A percentile compares a stretch with the other conserved stretches of the same genome.
Evolutionary conservation across 2,329 filamentous ascomycete species (phyloP).

Genomic region (Colletotrichum limetticola): DNA sequence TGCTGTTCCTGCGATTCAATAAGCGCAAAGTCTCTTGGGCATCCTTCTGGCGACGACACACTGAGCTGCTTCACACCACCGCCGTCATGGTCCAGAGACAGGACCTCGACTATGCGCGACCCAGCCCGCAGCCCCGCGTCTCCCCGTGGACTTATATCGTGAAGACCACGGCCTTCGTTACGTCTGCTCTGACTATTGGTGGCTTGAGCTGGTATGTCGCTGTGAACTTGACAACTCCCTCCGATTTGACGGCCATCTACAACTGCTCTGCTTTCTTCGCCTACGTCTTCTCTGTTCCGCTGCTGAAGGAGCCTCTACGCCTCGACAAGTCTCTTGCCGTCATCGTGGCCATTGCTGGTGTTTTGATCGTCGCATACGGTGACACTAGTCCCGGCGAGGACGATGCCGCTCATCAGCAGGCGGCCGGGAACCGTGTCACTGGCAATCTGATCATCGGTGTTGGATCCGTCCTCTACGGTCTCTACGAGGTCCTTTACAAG

Average conservation of each 20-base stretch:
- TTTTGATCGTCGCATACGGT: slow-evolving; percentile 95
- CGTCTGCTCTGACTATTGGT: slow-evolving; percentile 86
- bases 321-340: slow-evolving; percentile 90
- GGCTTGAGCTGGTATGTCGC: slow-evolving; percentile 96
- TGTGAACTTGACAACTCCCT: slow-evolving; percentile 91
- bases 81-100: slow-evolving; percentile 87
- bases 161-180: slow-evolving; percentile 83
- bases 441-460: slow-evolving; percentile 94
- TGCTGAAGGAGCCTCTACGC: slow-evolving; percentile 86
- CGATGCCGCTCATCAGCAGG: slow-evolving; percentile 55
- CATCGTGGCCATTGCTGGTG: slow-evolving; percentile 85
- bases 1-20: slow-evolving; percentile 82
- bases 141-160: slow-evolving; percentile 75
- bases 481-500: slow-evolving; percentile 99
- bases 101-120: slow-evolving; percentile 72
- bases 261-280: slow-evolving; percentile 99
- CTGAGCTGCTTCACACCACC: slow-evolving; percentile 62
- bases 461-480: slow-evolving; percentile 91
- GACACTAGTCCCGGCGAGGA: slow-evolving; percentile 66
- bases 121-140: slow-evolving; percentile 46
- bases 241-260: slow-evolving; percentile 97
- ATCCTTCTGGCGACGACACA: slow-evolving; percentile 81
- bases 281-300: slow-evolving; percentile 93
- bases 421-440: slow-evolving; percentile 74
- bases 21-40: slow-evolving; percentile 83